phyloP scores from a whole-genome alignment of 768 basidiomycete species.

The Leccinellum albellum region DNA sequence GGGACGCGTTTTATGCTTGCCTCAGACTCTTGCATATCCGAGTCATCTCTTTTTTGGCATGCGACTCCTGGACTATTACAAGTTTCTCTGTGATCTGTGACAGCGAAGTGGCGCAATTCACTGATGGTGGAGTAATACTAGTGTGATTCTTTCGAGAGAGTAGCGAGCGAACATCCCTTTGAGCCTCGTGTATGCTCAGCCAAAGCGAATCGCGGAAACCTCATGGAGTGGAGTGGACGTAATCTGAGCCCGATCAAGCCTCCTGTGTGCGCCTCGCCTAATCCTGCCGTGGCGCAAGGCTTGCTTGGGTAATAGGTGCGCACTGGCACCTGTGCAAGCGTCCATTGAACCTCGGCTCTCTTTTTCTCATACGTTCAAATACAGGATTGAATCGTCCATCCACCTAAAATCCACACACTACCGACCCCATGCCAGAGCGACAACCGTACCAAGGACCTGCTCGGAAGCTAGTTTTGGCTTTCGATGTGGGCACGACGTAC shows the following conservation, averaged over 20 bases:
- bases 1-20: too few species aligned
- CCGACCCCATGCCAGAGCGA: constrained; percentile 26
- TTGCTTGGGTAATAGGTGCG: too few species aligned
- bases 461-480: constrained; percentile 45
- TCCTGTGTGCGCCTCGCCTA: neutral
- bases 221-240: neutral
- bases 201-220: neutral
- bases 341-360: neutral
- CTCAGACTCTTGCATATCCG: too few species aligned
- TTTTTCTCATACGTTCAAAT: neutral
- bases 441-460: constrained; percentile 38
- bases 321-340: neutral
- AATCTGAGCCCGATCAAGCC: neutral
- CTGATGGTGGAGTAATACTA: too few species aligned
- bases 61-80: too few species aligned
- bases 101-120: too few species aligned
- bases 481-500: constrained; percentile 52
- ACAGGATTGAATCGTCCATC: neutral
- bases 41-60: too few species aligned
- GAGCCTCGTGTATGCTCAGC: too few species aligned
- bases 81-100: too few species aligned
- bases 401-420: neutral
- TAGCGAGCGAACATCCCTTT: too few species aligned
- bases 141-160: too few species aligned
- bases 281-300: neutral